Base-by-base conservation (phyloP, 1,139 yeast species). In the Geotrichum europaeum region DNA sequence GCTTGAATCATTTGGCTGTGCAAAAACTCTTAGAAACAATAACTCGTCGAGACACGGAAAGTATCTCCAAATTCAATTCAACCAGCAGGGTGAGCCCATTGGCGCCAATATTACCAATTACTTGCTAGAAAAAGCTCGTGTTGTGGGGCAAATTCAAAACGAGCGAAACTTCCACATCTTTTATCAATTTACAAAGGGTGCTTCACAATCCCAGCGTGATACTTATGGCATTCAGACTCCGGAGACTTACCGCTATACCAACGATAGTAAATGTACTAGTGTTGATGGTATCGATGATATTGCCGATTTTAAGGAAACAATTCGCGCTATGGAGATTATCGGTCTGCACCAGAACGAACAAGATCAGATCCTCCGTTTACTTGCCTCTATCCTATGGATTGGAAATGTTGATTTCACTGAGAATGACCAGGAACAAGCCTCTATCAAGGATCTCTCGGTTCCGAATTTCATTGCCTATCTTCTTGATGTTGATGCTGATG, bases 31-130 rank as follows among this genome's bases (percentile, higher is more conserved):
- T 70, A 83, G 99, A 73, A 95, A 95, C 74, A 90, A 95, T 76
- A 95, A 95, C 75, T 90, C 97, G 25, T 92, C 98, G 18, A 84
- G 99, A 72, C 99, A 94, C 75, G 99, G 99, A 56, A 95, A 95
- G 75, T 95, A 95, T 73, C 80, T 95, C 61, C 97, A 95, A 75
- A 95, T 95, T 68, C 85, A 84, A 70, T 95, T 95, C 78, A 89
- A 90, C 73, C 78, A 82, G 22, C 81, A 84, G 60, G 89, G 85
- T 69, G 96, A 89, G 72, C 99, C 99, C 1, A 86, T 90, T 55
- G 92, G 97, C 36, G 99, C 97, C 57, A 94, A 91, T 72, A 92
- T 95, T 70, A 95, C 98, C 64, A 95, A 95, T 74, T 95, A 95
- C 73, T 78, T 95, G 67, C 79, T 95, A 66, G 99, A 95, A 71